Evolutionary conservation across 768 basidiomycete genomes (phyloP).

Genomic region (Tephrocybe rancida): DNA sequence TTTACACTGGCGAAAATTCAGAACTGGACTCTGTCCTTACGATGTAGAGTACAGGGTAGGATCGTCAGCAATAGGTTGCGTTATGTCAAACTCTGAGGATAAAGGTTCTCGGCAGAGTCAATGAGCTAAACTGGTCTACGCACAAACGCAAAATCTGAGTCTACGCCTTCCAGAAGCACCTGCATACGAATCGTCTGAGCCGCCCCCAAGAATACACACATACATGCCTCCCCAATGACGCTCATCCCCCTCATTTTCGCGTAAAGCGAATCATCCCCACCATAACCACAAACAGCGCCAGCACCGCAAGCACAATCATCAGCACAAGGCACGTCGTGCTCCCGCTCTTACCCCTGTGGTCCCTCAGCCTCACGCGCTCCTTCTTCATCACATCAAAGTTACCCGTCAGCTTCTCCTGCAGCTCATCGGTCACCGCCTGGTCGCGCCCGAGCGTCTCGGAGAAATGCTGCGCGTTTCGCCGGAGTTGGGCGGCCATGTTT

Average conservation of each 20-base stretch:
- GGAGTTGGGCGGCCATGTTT: constrained; percentile 87
- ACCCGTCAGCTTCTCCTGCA: constrained; percentile 72
- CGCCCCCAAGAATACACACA: too few relatives aligned
- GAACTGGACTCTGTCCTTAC: too few relatives aligned
- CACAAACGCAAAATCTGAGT: too few relatives aligned
- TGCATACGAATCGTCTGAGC: too few relatives aligned
- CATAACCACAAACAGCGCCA: constrained; percentile 71
- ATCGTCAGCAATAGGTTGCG: too few relatives aligned
- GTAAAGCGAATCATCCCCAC: constrained; percentile 69
- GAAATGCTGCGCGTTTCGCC: constrained; percentile 82
- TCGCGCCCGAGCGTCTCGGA: constrained; percentile 73
- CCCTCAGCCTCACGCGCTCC: constrained; percentile 61
- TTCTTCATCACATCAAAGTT: constrained; percentile 72
- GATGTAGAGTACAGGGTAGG: too few relatives aligned
- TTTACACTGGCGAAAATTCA: too few relatives aligned
- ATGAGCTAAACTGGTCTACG: too few relatives aligned
- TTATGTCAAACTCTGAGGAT: too few relatives aligned
- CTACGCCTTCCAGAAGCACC: too few relatives aligned
- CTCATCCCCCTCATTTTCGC: constrained; percentile 2
- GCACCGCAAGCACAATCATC: constrained; percentile 63
- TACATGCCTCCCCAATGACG: too few relatives aligned
- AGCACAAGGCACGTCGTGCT: constrained; percentile 76
- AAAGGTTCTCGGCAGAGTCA: too few relatives aligned
- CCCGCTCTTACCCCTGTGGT: constrained; percentile 63
- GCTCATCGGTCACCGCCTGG: constrained; percentile 64